phyloP scores from a whole-genome alignment of 2,329 filamentous ascomycete species.

The Nemania sp. region DNA sequence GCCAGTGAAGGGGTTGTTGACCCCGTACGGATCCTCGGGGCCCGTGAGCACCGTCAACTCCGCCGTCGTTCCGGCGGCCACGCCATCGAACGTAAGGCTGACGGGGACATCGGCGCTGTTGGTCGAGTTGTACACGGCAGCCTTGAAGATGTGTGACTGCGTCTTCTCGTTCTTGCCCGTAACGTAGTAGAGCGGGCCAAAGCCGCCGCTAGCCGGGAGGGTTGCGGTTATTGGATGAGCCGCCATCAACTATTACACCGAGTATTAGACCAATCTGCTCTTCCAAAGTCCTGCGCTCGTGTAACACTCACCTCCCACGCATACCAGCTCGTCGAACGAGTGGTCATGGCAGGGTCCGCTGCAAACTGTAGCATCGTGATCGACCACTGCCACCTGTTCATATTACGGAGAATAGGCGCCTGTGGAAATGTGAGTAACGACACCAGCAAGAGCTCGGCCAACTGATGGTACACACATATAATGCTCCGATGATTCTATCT shows the following conservation, averaged over 20 bases:
- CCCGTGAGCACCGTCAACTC: slow-evolving; percentile 61
- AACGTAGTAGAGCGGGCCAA: slow-evolving; percentile 63
- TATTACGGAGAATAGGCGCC: slow-evolving; percentile 62
- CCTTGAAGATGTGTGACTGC: slow-evolving; percentile 62
- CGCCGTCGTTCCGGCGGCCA: slow-evolving; percentile 55
- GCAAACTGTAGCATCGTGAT: slow-evolving; percentile 64
- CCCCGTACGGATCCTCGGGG: slow-evolving; percentile 56
- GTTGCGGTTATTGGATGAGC: slow-evolving; percentile 60
- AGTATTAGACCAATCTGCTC: slow-evolving; percentile 1
- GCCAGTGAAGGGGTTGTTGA: slow-evolving; percentile 59
- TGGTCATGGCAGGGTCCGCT: slow-evolving; percentile 61
- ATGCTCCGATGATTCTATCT: slow-evolving; percentile 66
- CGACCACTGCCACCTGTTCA: slow-evolving; percentile 64
- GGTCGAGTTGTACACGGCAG: slow-evolving; percentile 65
- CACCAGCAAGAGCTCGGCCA: not conserved
- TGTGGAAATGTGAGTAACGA: slow-evolving; percentile 32
- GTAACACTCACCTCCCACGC: slow-evolving; percentile 55
- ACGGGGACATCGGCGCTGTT: slow-evolving; percentile 59
- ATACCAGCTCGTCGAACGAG: slow-evolving; percentile 63
- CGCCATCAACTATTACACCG: slow-evolving; percentile 56
- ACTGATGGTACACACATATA: slow-evolving; percentile 54
- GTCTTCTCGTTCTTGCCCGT: slow-evolving; percentile 59
- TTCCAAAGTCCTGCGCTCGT: not conserved
- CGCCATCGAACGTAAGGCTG: slow-evolving; percentile 59
- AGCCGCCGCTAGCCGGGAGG: slow-evolving; percentile 57